Conservation (phyloP, 179 eudicot genomes). For the Spergularia azorica region DNA sequence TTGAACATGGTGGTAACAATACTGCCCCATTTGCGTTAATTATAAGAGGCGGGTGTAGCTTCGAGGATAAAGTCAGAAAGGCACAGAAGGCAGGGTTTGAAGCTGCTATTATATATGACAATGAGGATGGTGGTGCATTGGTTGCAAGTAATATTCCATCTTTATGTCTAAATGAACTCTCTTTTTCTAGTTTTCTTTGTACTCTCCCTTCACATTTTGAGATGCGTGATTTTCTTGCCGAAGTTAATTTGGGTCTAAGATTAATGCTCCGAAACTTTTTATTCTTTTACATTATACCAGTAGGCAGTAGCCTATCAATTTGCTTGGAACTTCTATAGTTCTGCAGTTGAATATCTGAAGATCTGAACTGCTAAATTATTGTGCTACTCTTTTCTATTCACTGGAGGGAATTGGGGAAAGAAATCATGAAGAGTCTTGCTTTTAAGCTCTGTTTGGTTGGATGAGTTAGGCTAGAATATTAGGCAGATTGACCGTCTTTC, state of each 20-base stretch:
- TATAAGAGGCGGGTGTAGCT: constrained; percentile 77
- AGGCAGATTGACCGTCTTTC: not conserved
- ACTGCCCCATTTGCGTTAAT: constrained; percentile 58
- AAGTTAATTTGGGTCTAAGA: not conserved
- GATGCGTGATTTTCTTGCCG: constrained; percentile 8
- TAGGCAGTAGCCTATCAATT: not conserved
- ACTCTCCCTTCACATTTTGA: too few species aligned
- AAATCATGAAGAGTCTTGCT: not conserved
- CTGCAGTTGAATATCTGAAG: constrained; percentile 6
- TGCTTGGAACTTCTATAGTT: not conserved
- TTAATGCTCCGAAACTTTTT: not conserved
- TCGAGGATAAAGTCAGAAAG: constrained; percentile 69
- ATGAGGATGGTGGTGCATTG: constrained; percentile 52
- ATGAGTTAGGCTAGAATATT: too few species aligned
- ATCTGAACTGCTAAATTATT: too few species aligned
- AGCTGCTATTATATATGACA: constrained; percentile 68
- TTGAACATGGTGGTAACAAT: constrained; percentile 34
- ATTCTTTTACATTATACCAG: not conserved
- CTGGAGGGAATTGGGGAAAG: not conserved
- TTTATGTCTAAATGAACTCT: not conserved
- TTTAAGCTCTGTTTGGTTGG: not conserved
- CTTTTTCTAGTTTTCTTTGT: not conserved
- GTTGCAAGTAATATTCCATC: constrained; percentile 69
- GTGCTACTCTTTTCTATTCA: not conserved
- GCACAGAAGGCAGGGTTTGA: constrained; percentile 84